Conservation (phyloP, 2,329 filamentous ascomycete genomes). For the Grosmannia huntii region DNA sequence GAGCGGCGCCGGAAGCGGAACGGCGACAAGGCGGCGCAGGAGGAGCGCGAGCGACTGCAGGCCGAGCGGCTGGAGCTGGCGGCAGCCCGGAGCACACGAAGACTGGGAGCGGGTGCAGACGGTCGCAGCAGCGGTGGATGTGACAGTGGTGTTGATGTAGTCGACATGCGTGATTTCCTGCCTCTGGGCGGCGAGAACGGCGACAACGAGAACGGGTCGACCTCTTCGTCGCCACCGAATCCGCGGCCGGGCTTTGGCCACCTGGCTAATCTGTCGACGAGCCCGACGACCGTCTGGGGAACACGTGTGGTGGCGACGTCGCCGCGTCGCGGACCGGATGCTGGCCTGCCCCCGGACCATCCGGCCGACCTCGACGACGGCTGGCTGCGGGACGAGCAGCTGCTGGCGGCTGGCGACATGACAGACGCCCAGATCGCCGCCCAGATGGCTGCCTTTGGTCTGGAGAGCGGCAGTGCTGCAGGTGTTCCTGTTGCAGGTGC, state of each 20-base stretch:
- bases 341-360: conserved; percentile 19
- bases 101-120: background rate
- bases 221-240: conserved; percentile 32
- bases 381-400: conserved; percentile 73
- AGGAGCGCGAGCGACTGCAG: conserved; percentile 73
- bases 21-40: conserved; percentile 68
- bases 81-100: conserved; percentile 32
- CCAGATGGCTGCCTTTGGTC: conserved; percentile 42
- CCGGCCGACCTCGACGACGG: conserved; percentile 42
- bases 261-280: conserved; percentile 68
- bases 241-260: conserved; percentile 50
- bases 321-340: conserved; percentile 36
- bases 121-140: conserved; percentile 15
- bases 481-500: too few relatives aligned
- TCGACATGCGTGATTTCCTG: conserved; percentile 51
- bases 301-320: conserved; percentile 52
- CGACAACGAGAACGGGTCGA: conserved; percentile 7
- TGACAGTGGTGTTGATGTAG: conserved; percentile 8
- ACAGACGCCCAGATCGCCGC: conserved; percentile 39
- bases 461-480: conserved; percentile 10
- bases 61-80: conserved; percentile 71
- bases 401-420: conserved; percentile 32
- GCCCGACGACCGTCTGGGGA: conserved; percentile 84
- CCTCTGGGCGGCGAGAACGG: conserved; percentile 41
- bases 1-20: conserved; percentile 65